Evolutionary conservation across 2,329 filamentous ascomycete species (phyloP), one percentile per base, ranked within the genome.

Genomic region (Triangularia setosa): DNA sequence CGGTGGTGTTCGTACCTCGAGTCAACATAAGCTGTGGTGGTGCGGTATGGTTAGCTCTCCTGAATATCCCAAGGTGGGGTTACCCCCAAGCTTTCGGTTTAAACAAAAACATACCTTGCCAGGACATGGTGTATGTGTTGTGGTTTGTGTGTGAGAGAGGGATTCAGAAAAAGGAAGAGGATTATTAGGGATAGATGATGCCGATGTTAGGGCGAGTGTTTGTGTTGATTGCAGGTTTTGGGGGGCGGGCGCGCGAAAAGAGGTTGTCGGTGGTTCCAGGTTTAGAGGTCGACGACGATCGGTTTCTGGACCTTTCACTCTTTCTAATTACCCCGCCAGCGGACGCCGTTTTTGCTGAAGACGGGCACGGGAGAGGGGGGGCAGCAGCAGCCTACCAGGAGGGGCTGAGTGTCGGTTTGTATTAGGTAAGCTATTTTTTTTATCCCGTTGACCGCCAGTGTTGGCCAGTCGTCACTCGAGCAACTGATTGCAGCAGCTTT

Each of bases 21-120:
- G 73, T 84, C 81, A 71, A 84, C 74, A 72, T 83, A 84, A 72
- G 80, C 82, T 84, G 71, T 53, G 23, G 21, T 55, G 11, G 52
- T 24, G 18, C 60, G 62, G 64, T 40, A 64, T 65, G 48, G 69
- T 77, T 74, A 77, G 74, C 74, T 73, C 65, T 58, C 55, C 53
- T 56, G 28, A 56, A 60, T 60, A 64, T 27, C 25, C 35, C 52
- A 44, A 65, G 67, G 66, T 69, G 70, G 72, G 72, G 70, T 70
- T 67, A 12, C 27, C 30, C 62, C 59, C 64, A 53, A 48, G 40
- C 58, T 64, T 27, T 21, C 27, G 72, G 69, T 69, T 66, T 7
- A 63, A 60, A 60, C 53, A 74, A 73, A 74, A 77, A 71, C 70
- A 55, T 78, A 91, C 89, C 86, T 89, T 92, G 88, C 88, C 88